Evolutionary conservation across 1,284 basidiomycete genomes (phyloP).

Genomic region (Heterobasidion irregulare): DNA sequence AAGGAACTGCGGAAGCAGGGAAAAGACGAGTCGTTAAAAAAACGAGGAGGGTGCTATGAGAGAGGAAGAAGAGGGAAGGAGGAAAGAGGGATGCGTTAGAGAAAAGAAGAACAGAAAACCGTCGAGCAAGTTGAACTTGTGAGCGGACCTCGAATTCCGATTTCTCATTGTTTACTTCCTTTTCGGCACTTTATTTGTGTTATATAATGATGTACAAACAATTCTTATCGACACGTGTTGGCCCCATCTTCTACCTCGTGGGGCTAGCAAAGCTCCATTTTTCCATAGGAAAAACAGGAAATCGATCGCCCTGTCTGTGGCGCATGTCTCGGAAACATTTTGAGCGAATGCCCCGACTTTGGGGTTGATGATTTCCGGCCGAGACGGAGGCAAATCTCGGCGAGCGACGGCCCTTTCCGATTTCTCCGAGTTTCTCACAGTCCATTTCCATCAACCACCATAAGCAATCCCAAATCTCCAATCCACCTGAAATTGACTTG

Average conservation of each 20-base stretch:
- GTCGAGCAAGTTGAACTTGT: conserved; percentile 11
- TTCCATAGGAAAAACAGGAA: conserved; percentile 8
- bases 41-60: conserved; percentile 5
- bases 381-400: background rate
- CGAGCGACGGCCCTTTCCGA: background rate
- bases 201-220: conserved; percentile 14
- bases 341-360: background rate
- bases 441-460: background rate
- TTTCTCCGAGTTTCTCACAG: background rate
- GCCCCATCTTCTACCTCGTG: conserved; percentile 6
- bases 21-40: conserved; percentile 11
- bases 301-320: background rate
- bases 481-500: no score
- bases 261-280: background rate
- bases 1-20: background rate
- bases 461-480: no score
- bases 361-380: no score
- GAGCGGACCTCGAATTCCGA: conserved; percentile 9
- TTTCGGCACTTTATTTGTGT: conserved; percentile 10
- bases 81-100: conserved; percentile 2
- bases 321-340: background rate
- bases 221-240: conserved; percentile 10
- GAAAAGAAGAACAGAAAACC: conserved; percentile 6
- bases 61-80: conserved; percentile 6
- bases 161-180: conserved; percentile 11